Base-by-base conservation (phyloP, 164 flowering plant genomes). In the Liquidambar formosana region DNA sequence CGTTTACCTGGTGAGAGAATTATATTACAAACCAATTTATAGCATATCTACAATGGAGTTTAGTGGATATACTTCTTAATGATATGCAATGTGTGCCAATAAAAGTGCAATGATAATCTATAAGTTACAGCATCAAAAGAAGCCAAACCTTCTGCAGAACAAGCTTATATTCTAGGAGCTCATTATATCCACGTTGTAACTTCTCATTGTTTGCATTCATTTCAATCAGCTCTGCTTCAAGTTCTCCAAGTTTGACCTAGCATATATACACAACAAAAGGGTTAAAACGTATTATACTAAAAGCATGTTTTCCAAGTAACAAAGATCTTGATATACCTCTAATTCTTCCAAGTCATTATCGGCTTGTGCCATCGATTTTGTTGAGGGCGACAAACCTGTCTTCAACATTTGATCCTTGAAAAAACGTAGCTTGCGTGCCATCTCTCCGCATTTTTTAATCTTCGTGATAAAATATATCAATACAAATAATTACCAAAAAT, bases 181-280 rank as follows among this genome's bases (percentile, higher is more conserved):
- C 99, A 81, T 76, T 88, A 71, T 92, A 85, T 46, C 90, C 21
- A 8, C 94, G 97, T 72, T 87, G 97, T 77, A 96, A 73, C 80
- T 90, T 93, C 5, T 93, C 99, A 75, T 78, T 78, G 75, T 96
- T 96, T 47, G 89, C 83, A 81, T 92, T 93, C 16, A 93, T 85
- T 74, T 92, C 99, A 79, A 83, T 71, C 71, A 96, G 80, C 81
- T 96, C 99, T 38, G 95, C 87, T 82, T 96, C 99, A 80, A 91
- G 88, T 49, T 93, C 98, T 66, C 91, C 97, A 74, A 93, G 97
- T 83, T 93, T 96, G 27, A 83, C 79, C 99, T 96, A 73, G 33
- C 38, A 70, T 41, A 28, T 10, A 61, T 44, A 38, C 57, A 65
- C 10, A 10, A 25, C 23, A 48, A 60, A 12, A 43, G 26, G 12